Percentiles rank a stretch among this genome's conserved stretches.
Conservation (phyloP, 2,329 filamentous ascomycete genomes). For the Atkinsonella texensis region DNA sequence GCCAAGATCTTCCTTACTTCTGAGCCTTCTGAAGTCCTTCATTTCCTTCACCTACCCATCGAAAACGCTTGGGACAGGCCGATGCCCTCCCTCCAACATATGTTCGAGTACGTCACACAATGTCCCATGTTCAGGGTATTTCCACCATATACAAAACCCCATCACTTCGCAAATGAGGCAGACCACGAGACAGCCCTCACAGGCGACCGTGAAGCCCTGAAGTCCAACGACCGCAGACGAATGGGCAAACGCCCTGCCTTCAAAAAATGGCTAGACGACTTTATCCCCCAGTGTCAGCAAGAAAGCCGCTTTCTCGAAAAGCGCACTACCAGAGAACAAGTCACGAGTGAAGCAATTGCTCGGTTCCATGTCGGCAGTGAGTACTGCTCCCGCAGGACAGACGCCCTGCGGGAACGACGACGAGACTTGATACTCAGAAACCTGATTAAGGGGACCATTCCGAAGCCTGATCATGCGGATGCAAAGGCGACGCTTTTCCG, state of each 20-base stretch:
- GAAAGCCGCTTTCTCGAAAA: slow-evolving; percentile 22
- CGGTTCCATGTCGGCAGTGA: slow-evolving; percentile 33
- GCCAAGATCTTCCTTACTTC: slow-evolving; percentile 48
- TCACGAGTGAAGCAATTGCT: slow-evolving; percentile 41
- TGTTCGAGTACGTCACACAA: slow-evolving; percentile 49
- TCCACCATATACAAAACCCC: slow-evolving; percentile 9
- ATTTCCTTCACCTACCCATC: slow-evolving; percentile 49
- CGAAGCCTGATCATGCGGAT: slow-evolving; percentile 11
- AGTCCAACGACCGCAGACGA: slow-evolving; percentile 44
- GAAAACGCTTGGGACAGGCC: slow-evolving; percentile 34
- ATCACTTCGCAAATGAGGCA: neutral
- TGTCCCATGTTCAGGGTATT: slow-evolving; percentile 46
- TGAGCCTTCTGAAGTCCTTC: slow-evolving; percentile 42
- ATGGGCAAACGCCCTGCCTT: slow-evolving; percentile 45
- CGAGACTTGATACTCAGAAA: slow-evolving; percentile 30
- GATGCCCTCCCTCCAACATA: slow-evolving; percentile 40
- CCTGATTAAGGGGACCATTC: slow-evolving; percentile 27
- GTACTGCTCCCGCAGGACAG: slow-evolving; percentile 30
- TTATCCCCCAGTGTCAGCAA: slow-evolving; percentile 39
- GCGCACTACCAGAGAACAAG: slow-evolving; percentile 25
- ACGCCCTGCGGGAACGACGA: slow-evolving; percentile 30
- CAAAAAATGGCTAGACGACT: slow-evolving; percentile 49
- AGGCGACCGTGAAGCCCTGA: slow-evolving; percentile 26
- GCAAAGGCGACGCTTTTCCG: neutral
- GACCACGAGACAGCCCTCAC: slow-evolving; percentile 3